Base-by-base conservation (phyloP, 108 stramenopile species). In the Skeletonema potamos region DNA sequence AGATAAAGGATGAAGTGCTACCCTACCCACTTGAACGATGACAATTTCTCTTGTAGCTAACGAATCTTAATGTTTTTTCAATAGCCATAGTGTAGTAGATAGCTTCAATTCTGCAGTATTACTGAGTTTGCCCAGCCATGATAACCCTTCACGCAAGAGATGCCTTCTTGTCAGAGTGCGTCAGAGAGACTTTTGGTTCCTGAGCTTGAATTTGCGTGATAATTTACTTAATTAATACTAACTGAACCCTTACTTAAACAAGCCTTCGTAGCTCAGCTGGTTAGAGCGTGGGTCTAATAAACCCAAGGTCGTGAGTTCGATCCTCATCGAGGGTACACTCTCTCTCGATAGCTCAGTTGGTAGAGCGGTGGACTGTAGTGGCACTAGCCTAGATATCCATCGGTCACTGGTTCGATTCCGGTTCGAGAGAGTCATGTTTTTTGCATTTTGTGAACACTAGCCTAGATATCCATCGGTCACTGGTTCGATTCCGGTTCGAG, bases 281-380 rank as follows among this genome's bases (percentile, higher is more conserved):
- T 73, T 73, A 82, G 76, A 85, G 84, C 84, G 82, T 82, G 74
- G 82, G 82, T 74, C 84, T 85, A 83, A 85, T 82, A 81, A 77
- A 79, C 78, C 82, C 82, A 85, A 85, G 84, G 79, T 85, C 82
- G 73, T 85, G 82, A 70, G 82, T 85, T 82, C 84, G 84, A 79
- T 68, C 84, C 77, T 61, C 79, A 68, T 69, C 73, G 61, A 66
- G 73, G 74, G 73, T 85, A 82, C n/a, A n/a, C n/a, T 11, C 0
- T 4, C 46, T 48, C 46, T 48, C 20, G 46, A 48, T 48, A 48
- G 46, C 46, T 48, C 46, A 48, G 46, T 48, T 48, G 46, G 46
- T 48, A 48, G 46, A 48, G 46, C 46, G 46, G 46, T 48, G 46
- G 46, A 48, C 46, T 48, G 46, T 48, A 48, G 46, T 4, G 46